Percentiles rank a stretch among this genome's conserved stretches.
phyloP scores from a whole-genome alignment of 75 land plant species.

The Pseudotsuga menziesii region DNA sequence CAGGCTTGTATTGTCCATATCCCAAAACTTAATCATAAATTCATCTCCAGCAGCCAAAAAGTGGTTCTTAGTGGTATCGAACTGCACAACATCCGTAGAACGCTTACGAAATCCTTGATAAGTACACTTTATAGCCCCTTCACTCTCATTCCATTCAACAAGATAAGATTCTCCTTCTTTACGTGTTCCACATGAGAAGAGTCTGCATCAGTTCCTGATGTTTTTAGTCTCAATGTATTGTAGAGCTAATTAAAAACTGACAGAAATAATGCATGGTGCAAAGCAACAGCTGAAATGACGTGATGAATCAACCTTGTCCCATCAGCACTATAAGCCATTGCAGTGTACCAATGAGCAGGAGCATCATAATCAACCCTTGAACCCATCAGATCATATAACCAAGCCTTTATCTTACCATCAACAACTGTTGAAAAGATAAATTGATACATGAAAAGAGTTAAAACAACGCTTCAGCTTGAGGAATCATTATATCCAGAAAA shows the following conservation, averaged over 20 bases:
- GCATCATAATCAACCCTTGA: constrained; percentile 87
- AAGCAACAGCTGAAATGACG: background rate
- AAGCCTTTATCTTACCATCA: constrained; percentile 90
- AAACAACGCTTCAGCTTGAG: background rate
- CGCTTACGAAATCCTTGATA: constrained; percentile 54
- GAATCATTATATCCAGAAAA: background rate
- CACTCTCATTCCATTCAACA: constrained; percentile 96
- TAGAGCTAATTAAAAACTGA: background rate
- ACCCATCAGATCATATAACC: constrained; percentile 78
- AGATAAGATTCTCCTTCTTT: constrained; percentile 84
- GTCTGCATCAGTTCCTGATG: constrained; percentile 27
- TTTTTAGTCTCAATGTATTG: background rate
- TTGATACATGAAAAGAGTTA: constrained; percentile 26
- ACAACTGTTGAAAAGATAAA: constrained; percentile 80
- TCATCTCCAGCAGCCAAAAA: constrained; percentile 45
- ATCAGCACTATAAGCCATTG: constrained; percentile 92
- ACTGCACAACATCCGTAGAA: constrained; percentile 31
- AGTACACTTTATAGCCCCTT: constrained; percentile 76
- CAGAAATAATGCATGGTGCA: background rate
- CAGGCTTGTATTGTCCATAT: constrained; percentile 38
- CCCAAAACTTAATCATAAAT: constrained; percentile 38
- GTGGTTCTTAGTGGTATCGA: constrained; percentile 34
- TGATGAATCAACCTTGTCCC: constrained; percentile 54
- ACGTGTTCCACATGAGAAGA: constrained; percentile 87
- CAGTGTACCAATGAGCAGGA: constrained; percentile 81